Evolutionary conservation across 2,329 filamentous ascomycete genomes (phyloP), one percentile per base, ranked within the genome.

Genomic region (Fusarium scirpi): DNA sequence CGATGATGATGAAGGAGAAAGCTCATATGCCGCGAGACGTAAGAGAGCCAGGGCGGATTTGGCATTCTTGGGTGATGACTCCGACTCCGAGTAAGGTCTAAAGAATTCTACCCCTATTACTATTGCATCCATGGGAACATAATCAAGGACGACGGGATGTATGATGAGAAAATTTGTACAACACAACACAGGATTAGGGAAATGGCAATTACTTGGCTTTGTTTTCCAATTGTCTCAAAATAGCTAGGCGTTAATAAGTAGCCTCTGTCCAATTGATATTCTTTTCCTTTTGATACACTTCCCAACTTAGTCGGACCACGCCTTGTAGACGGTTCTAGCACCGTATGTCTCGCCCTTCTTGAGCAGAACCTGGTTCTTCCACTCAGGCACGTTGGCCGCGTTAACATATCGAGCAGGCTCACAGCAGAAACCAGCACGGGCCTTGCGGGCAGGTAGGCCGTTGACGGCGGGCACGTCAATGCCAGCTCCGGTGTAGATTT

Each of bases 381-480:
- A 97, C 76, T 91, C 90, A 0, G 91, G 88, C 51, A 92, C 89
- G 75, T 97, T 98, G 76, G 90, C 85, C 1, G 94, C 94, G 80
- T 98, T 96, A 59, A 98, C 92, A 79, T 92, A 98, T 24, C 96
- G 89, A 76, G 92, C 93, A 0, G 95, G 94, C 85, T 99, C 96
- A 45, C 97, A 91, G 80, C 94, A 97, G 83, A 98, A 97, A 0
- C 92, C 95, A 46, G 90, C 89, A 51, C 94, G 87, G 6, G 88
- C 77, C 0, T 86, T 88, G 51, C 93, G 87, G 2, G 91, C 90
- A 0, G 91, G 88, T 29, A 87, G 80, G 4, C 85, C 85, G n/a
- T 84, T 85, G 6, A 89, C 84, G 30, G 84, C 91, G 0, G 92
- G 91, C 15, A 97, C 91, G 74, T 96, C 84, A 71, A 97, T 94